phyloP scores from a whole-genome alignment of 176 grass and related monocot species.

The Eleusine indica region DNA sequence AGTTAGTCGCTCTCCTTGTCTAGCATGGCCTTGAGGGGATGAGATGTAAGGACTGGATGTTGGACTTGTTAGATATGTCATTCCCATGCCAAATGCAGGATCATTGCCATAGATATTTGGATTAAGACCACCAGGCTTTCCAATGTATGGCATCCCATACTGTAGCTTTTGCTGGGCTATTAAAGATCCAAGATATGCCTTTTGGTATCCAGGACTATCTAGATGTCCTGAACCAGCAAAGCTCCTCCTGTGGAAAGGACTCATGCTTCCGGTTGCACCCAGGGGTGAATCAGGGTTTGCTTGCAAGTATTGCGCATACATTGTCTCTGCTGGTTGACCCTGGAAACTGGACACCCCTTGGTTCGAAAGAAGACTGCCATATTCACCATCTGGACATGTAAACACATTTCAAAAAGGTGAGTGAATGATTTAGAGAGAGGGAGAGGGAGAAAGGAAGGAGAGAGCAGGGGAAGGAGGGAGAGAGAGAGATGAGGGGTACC shows the following conservation, averaged over 20 bases:
- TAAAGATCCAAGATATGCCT: constrained; percentile 72
- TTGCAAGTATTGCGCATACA: constrained; percentile 67
- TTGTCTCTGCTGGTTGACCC: constrained; percentile 47
- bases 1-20: constrained; percentile 66
- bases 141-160: constrained; percentile 62
- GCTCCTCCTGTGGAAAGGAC: constrained; percentile 60
- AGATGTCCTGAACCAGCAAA: constrained; percentile 65
- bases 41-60: constrained; percentile 50
- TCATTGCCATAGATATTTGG: constrained; percentile 65
- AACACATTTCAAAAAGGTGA: constrained; percentile 38
- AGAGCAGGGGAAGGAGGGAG: neutral
- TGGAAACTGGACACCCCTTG: constrained; percentile 60
- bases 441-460: neutral
- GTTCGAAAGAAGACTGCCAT: constrained; percentile 56
- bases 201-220: constrained; percentile 75
- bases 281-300: constrained; percentile 60
- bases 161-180: constrained; percentile 85
- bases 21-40: constrained; percentile 62
- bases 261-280: constrained; percentile 57
- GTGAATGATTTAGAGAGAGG: neutral
- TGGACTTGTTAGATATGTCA: constrained; percentile 63
- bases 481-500: constrained; percentile 42
- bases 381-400: constrained; percentile 66
- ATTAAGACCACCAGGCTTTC: constrained; percentile 70
- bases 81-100: constrained; percentile 65